phyloP scores from a whole-genome alignment of 2,329 filamentous ascomycete species.

The Talaromyces pinophilus region DNA sequence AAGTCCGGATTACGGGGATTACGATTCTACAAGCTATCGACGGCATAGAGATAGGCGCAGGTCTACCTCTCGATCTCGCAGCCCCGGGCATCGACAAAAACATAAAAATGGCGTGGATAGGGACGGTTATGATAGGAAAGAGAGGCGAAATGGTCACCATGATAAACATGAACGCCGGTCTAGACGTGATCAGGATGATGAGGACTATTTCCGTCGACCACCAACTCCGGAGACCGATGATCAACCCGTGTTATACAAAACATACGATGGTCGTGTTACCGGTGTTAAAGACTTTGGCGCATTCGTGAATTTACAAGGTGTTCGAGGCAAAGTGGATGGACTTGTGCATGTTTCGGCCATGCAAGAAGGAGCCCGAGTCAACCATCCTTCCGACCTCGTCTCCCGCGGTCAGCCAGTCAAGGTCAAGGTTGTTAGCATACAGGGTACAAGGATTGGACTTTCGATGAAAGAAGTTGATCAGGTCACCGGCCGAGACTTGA shows the following conservation, averaged over 20 bases:
- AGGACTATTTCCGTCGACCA: constrained; percentile 65
- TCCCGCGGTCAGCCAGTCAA: constrained; percentile 80
- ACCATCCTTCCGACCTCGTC: constrained; percentile 86
- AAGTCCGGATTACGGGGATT: constrained; percentile 54
- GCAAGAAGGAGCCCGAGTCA: constrained; percentile 79
- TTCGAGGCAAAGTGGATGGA: constrained; percentile 86
- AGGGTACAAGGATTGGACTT: constrained; percentile 77
- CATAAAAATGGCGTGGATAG: constrained; percentile 60
- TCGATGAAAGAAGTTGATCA: constrained; percentile 99
- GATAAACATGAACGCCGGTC: constrained; percentile 48
- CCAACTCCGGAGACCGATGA: constrained; percentile 79
- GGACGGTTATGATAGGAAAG: constrained; percentile 49
- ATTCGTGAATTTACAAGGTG: constrained; percentile 87
- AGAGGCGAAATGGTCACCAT: constrained; percentile 40
- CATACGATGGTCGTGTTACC: constrained; percentile 87
- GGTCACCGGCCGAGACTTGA: constrained; percentile 77
- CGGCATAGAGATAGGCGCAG: constrained; percentile 43
- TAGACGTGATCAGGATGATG: constrained; percentile 44
- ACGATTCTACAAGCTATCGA: constrained; percentile 37
- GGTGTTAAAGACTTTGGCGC: constrained; percentile 94
- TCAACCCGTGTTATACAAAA: constrained; percentile 74
- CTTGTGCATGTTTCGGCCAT: constrained; percentile 92
- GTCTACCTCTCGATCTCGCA: constrained; percentile 51
- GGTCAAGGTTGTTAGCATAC: constrained; percentile 87
- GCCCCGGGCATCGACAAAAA: constrained; percentile 40